phyloP scores from a whole-genome alignment of 2,329 filamentous ascomycete genomes.

The Fusarium sp. region DNA sequence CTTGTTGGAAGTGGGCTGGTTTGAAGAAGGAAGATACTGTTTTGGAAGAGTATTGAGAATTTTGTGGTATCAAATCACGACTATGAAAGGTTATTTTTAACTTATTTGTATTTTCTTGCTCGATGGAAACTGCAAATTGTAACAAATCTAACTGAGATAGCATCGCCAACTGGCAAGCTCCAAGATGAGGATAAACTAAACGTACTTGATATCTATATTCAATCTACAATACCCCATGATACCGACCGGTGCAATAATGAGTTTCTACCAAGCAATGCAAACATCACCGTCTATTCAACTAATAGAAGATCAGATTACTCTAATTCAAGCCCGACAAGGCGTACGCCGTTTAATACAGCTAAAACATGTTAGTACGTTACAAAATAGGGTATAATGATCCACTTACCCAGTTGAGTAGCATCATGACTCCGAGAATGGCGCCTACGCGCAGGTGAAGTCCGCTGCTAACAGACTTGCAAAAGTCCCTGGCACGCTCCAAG shows the following conservation, averaged over 20 bases:
- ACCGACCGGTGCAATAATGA: neutral
- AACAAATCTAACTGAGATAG: neutral
- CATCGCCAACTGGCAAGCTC: neutral
- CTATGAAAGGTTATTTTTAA: neutral
- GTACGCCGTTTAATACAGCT: conserved; percentile 29
- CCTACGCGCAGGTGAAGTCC: conserved; percentile 28
- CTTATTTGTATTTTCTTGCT: neutral
- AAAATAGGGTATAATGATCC: accelerated
- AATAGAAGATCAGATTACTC: neutral
- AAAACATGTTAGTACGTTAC: conserved; percentile 1
- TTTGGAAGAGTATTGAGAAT: neutral
- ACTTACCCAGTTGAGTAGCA: conserved; percentile 44
- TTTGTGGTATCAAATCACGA: too few species aligned
- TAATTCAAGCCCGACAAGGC: neutral
- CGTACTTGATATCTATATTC: neutral
- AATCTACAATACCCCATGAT: neutral
- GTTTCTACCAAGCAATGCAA: too few species aligned
- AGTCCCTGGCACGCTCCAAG: conserved; percentile 7
- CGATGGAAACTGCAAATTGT: neutral
- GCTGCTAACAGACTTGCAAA: conserved; percentile 3
- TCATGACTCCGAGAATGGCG: conserved; percentile 36
- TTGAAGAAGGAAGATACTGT: conserved; percentile 26
- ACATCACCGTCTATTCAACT: neutral
- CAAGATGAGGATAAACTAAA: neutral
- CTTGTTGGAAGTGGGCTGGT: conserved; percentile 34